Base-by-base conservation (phyloP, 495 filamentous ascomycete genomes). In the Elasticomyces elasticus region DNA sequence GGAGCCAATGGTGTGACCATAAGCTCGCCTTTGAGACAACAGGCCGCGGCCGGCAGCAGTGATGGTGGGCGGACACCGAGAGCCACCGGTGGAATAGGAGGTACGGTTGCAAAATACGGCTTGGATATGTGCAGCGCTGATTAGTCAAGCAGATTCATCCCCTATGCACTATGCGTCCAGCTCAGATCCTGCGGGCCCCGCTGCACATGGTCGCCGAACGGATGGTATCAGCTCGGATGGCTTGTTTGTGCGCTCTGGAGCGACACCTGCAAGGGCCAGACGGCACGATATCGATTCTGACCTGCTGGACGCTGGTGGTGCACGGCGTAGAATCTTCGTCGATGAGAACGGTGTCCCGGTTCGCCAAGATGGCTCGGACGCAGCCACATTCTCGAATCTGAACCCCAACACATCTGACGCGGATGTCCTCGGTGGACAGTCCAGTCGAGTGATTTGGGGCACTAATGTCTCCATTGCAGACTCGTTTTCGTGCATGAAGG, bases 391-490 rank as follows among this genome's bases (percentile, higher is more conserved):
- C 67, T 86, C 87, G 0, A 92, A 94, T 64, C 67, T 87, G 54
- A 82, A 95, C 61, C 88, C 87, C 1, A 81, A 80, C 51, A 97
- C 94, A 11, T 94, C 89, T 0, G 92, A 99, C 65, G 89, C 89
- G 0, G 85, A 96, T 64, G 84, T 79, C 1, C 81, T 95, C 48
- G 88, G 86, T 40, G 89, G 89, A 10, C 77, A 74, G 55, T 86
- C 83, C 35, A 84, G 83, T 43, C 78, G 85, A 53, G 81, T 94
- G 35, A 90, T 99, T 54, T 99, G 94, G 94, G 92, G 94, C 64
- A 97, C 92, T 43, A 97, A 95, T 45, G 85, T 99, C 52, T 94
- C 91, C 1, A 83, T 97, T 38, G 81, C 85, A 50, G 89, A 99
- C 66, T 86, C 89, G 12, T 85, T 90, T 66, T 79, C 79, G 44